Percentiles rank a stretch among this genome's conserved stretches.
phyloP scores from a whole-genome alignment of 1,284 basidiomycete species.

The Apiotrichum mycotoxinovorans region DNA sequence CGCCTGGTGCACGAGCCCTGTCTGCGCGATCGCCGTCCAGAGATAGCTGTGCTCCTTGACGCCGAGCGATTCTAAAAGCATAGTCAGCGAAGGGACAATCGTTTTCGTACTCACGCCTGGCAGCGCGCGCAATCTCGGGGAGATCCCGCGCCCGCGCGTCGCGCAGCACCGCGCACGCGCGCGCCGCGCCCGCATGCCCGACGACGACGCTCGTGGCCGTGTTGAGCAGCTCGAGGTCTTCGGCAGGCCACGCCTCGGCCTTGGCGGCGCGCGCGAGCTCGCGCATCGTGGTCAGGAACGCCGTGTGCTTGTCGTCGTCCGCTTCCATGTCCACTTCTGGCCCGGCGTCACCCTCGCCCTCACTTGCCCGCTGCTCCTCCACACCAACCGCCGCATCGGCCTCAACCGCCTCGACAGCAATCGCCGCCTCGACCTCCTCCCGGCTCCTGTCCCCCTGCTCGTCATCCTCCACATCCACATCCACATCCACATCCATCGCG shows the following conservation, averaged over 20 bases:
- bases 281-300: not conserved
- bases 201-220: conserved; percentile 6
- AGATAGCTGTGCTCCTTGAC: conserved; percentile 11
- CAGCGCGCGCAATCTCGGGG: not conserved
- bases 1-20: conserved; percentile 12
- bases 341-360: no score
- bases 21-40: conserved; percentile 16
- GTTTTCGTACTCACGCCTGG: not conserved
- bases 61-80: conserved; percentile 9
- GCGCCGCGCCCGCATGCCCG: not conserved
- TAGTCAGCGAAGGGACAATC: no score
- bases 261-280: conserved; percentile 4
- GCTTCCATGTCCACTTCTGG: not conserved
- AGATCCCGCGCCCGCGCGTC: not conserved
- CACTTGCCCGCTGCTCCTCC: no score
- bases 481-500: not conserved
- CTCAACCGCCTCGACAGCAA: not conserved
- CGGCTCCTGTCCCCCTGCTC: no score
- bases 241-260: conserved; percentile 3
- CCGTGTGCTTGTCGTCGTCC: not conserved
- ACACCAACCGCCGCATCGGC: not conserved
- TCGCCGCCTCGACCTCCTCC: no score
- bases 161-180: not conserved
- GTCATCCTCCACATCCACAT: not conserved
- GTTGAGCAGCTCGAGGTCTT: conserved; percentile 8